phyloP scores from a whole-genome alignment of 108 stramenopile genomes.

The Poteriospumella lacustris region DNA sequence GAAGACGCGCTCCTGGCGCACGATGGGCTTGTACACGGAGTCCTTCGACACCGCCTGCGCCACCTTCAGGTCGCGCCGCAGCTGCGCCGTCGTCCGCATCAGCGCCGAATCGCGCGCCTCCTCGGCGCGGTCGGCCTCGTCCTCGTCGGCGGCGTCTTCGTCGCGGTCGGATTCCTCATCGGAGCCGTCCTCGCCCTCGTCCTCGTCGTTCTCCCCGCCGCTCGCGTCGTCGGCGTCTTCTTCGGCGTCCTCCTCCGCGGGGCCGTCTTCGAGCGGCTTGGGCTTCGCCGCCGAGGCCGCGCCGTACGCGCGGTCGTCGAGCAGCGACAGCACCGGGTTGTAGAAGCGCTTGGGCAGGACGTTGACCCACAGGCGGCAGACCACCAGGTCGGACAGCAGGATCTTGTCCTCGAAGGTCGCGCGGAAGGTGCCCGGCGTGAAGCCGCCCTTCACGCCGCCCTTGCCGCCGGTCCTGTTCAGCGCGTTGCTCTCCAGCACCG shows the following conservation, averaged over 20 bases:
- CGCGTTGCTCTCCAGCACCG: slow-evolving; percentile 35
- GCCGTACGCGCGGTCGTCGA: slow-evolving; percentile 48
- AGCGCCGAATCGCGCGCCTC: slow-evolving; percentile 62
- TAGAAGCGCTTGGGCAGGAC: slow-evolving; percentile 84
- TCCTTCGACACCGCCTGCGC: slow-evolving; percentile 76
- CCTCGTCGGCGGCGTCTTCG: not conserved
- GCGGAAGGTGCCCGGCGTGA: slow-evolving; percentile 65
- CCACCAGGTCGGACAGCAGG: slow-evolving; percentile 85
- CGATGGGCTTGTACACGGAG: slow-evolving; percentile 93
- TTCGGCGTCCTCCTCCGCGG: no score
- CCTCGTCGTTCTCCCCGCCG: not conserved
- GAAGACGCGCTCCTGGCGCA: slow-evolving; percentile 69
- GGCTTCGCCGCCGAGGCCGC: no score
- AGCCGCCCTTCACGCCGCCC: slow-evolving; percentile 26
- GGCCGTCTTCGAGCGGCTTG: no score
- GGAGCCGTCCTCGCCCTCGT: slow-evolving; percentile 38
- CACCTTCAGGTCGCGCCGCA: slow-evolving; percentile 75
- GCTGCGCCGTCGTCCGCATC: slow-evolving; percentile 82
- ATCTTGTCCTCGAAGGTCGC: slow-evolving; percentile 99
- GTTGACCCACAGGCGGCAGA: slow-evolving; percentile 95
- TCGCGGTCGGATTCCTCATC: slow-evolving; percentile 25
- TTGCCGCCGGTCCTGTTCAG: not conserved
- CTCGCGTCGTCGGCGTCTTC: not conserved
- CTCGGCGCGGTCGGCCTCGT: not conserved
- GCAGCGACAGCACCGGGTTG: slow-evolving; percentile 86